phyloP scores from a whole-genome alignment of 805 yeast species.

The Torulaspora maleeae region DNA sequence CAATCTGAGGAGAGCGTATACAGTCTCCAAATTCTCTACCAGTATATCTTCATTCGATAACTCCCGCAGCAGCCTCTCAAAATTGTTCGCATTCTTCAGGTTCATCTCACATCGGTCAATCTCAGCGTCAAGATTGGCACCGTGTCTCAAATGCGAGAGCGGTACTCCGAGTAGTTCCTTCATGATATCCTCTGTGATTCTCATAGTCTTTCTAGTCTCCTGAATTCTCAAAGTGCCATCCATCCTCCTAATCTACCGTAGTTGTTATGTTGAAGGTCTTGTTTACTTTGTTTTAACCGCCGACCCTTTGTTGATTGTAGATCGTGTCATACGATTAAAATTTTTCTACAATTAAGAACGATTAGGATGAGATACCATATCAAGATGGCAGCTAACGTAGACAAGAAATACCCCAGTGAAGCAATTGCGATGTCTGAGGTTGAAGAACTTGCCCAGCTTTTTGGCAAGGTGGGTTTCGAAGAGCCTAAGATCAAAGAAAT shows the following conservation, averaged over 20 bases:
- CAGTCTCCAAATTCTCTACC: slow-evolving; percentile 1
- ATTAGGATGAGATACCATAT: not conserved
- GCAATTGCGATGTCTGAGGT: slow-evolving; percentile 27
- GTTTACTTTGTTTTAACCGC: slow-evolving; percentile 10
- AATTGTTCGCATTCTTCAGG: slow-evolving; percentile 1
- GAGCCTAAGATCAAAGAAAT: slow-evolving; percentile 76
- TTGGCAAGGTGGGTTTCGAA: slow-evolving; percentile 54
- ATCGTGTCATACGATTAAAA: slow-evolving; percentile 2
- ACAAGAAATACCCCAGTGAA: not conserved
- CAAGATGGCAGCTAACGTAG: not conserved
- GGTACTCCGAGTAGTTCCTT: slow-evolving; percentile 3
- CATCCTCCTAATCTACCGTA: not conserved
- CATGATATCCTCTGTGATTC: not conserved
- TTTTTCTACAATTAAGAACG: slow-evolving; percentile 1
- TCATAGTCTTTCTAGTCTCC: not conserved
- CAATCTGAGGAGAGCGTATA: slow-evolving; percentile 6
- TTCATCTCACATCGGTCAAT: slow-evolving; percentile 2
- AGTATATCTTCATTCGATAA: not conserved
- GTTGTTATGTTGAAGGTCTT: not conserved
- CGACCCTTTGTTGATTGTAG: not conserved
- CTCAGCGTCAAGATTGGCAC: not conserved
- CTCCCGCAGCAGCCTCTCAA: slow-evolving; percentile 1
- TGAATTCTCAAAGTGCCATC: not conserved
- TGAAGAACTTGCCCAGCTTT: slow-evolving; percentile 36
- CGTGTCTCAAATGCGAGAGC: not conserved